phyloP scores from a whole-genome alignment of 352 stramenopile genomes.

The Globisporangium camurandrum region DNA sequence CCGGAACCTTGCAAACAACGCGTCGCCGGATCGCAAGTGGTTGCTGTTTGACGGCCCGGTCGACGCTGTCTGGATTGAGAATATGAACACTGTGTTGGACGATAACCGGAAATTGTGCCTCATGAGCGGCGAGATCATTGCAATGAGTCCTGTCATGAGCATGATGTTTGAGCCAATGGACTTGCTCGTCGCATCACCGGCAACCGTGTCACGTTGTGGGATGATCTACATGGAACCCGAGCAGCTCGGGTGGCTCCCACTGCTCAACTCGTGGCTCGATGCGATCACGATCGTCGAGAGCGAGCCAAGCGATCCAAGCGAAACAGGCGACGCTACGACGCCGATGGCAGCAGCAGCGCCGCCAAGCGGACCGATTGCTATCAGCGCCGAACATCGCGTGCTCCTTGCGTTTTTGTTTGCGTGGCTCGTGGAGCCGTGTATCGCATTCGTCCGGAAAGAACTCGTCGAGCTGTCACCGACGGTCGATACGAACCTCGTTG shows the following conservation, averaged over 20 bases:
- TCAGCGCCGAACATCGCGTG: constrained; percentile 62
- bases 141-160: constrained; percentile 91
- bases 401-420: constrained; percentile 75
- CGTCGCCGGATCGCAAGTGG: constrained; percentile 85
- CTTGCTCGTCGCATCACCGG: constrained; percentile 89
- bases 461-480: constrained; percentile 81
- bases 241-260: constrained; percentile 84
- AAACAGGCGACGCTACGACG: too few species aligned
- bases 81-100: constrained; percentile 94
- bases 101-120: constrained; percentile 93
- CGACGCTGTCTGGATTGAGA: constrained; percentile 93
- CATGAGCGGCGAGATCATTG: constrained; percentile 93
- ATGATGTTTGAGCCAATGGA: constrained; percentile 97
- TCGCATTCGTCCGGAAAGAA: constrained; percentile 86
- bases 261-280: constrained; percentile 89
- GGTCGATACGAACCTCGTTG: constrained; percentile 87
- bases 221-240: constrained; percentile 95
- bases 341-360: constrained; percentile 8
- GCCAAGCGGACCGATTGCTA: constrained; percentile 45
- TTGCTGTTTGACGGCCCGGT: constrained; percentile 91
- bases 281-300: constrained; percentile 35
- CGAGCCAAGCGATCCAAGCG: too few species aligned
- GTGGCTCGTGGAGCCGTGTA: constrained; percentile 86
- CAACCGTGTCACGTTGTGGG: constrained; percentile 89
- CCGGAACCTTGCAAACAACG: constrained; percentile 68